Evolutionary conservation across 176 grass and related monocot genomes (phyloP).

Genomic region (Ensete ventricosum): DNA sequence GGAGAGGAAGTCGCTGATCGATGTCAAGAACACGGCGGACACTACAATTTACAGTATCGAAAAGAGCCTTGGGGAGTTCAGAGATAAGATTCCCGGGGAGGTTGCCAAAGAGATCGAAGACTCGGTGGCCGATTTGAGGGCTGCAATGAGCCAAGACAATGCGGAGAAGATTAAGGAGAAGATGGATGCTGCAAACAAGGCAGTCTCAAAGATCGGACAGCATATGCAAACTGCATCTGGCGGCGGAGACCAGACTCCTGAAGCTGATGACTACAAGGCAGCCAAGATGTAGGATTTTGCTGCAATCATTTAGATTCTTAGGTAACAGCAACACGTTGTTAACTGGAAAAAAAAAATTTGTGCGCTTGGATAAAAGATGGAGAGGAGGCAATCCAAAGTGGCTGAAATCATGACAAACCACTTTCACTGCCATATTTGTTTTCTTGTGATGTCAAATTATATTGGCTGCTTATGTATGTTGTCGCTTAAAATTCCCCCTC

Average conservation of each 20-base stretch:
- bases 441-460: too few relatives aligned
- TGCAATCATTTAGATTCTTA: not conserved
- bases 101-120: constrained; percentile 49
- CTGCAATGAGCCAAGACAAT: constrained; percentile 53
- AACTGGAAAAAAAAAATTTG: too few relatives aligned
- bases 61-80: constrained; percentile 82
- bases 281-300: constrained; percentile 41
- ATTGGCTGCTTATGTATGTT: too few relatives aligned
- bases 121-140: constrained; percentile 57
- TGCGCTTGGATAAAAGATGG: too few relatives aligned
- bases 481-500: too few relatives aligned
- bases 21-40: constrained; percentile 67
- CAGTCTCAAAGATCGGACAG: constrained; percentile 49
- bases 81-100: constrained; percentile 70
- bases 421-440: too few relatives aligned
- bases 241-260: constrained; percentile 52
- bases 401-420: too few relatives aligned
- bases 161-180: constrained; percentile 92
- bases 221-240: constrained; percentile 40
- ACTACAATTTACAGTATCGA: constrained; percentile 79
- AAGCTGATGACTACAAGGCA: constrained; percentile 83
- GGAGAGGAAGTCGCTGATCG: constrained; percentile 65
- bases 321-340: too few relatives aligned
- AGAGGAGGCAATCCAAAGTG: too few relatives aligned
- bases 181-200: constrained; percentile 77